Percentiles rank a stretch among this genome's conserved stretches.
These are phyloP conservation scores for Wickerhamiella siamensis DNA, from an alignment of 805 yeast species.

Conservation along the genomic window DNA sequence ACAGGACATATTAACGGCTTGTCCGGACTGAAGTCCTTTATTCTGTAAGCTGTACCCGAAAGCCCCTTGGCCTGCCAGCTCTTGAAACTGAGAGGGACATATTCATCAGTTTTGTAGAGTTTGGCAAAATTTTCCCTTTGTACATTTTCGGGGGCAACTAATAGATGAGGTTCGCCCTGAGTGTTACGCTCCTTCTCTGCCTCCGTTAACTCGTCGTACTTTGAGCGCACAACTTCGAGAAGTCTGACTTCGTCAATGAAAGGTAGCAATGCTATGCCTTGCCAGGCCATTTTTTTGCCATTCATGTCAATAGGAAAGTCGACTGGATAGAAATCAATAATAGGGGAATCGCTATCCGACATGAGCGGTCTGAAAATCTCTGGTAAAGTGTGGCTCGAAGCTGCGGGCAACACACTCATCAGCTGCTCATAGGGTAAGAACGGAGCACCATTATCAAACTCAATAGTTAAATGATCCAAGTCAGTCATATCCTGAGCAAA, in stretches of 20 bases:
- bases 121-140: constrained; percentile 30
- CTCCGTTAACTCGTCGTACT: constrained; percentile 43
- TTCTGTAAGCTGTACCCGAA: constrained; percentile 21
- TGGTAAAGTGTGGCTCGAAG: constrained; percentile 75
- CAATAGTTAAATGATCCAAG: constrained; percentile 37
- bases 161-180: constrained; percentile 52
- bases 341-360: constrained; percentile 83
- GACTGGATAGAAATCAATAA: constrained; percentile 78
- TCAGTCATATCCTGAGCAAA: constrained; percentile 77
- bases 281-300: constrained; percentile 96
- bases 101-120: constrained; percentile 29
- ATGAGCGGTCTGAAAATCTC: constrained; percentile 60
- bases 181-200: constrained; percentile 66
- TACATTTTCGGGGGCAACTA: constrained; percentile 50
- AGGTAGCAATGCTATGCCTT: constrained; percentile 83
- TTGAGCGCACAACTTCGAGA: constrained; percentile 54
- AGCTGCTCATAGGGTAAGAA: constrained; percentile 89
- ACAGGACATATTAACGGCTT: constrained; percentile 31
- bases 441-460: constrained; percentile 59
- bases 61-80: constrained; percentile 22
- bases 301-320: constrained; percentile 84
- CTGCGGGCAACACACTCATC: constrained; percentile 93
- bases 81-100: constrained; percentile 16
- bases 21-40: constrained; percentile 27
- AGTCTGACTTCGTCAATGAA: constrained; percentile 79